phyloP scores from a whole-genome alignment of 2,329 filamentous ascomycete species.

The Aphanocladium album region DNA sequence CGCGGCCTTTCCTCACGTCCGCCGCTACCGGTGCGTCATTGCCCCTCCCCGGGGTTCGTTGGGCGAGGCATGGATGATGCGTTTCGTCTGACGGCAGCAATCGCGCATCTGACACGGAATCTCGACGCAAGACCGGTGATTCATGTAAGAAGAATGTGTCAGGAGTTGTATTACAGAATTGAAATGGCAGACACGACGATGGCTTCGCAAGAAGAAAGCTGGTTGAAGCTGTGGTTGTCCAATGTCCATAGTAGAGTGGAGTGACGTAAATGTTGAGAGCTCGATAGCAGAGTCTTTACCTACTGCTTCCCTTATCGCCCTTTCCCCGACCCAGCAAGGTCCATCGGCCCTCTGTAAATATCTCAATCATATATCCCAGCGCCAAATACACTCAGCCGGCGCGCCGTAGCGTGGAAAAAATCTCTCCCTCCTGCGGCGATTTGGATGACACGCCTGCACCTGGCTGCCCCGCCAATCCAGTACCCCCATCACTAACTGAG shows the following conservation, averaged over 20 bases:
- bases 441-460: slow-evolving; percentile 7
- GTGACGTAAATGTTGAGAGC: slow-evolving; percentile 6
- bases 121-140: background rate
- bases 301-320: background rate
- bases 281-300: background rate
- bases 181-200: background rate
- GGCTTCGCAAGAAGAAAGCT: background rate
- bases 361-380: background rate
- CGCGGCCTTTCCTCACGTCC: background rate
- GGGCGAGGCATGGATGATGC: background rate
- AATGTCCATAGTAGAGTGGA: background rate
- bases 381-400: background rate
- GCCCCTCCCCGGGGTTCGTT: slow-evolving; percentile 1
- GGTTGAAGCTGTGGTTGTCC: background rate
- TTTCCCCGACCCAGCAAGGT: background rate
- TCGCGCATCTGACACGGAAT: background rate
- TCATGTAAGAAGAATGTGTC: slow-evolving; percentile 11
- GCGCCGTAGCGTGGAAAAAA: slow-evolving; percentile 4
- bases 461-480: slow-evolving; percentile 11
- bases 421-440: background rate
- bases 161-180: background rate
- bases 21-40: slow-evolving; percentile 3
- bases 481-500: background rate
- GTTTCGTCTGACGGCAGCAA: slow-evolving; percentile 9
- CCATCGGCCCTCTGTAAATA: background rate